These are phyloP conservation scores for Juglanconis juglandina DNA, from an alignment of 2,329 filamentous ascomycete species.

Conservation along the genomic window DNA sequence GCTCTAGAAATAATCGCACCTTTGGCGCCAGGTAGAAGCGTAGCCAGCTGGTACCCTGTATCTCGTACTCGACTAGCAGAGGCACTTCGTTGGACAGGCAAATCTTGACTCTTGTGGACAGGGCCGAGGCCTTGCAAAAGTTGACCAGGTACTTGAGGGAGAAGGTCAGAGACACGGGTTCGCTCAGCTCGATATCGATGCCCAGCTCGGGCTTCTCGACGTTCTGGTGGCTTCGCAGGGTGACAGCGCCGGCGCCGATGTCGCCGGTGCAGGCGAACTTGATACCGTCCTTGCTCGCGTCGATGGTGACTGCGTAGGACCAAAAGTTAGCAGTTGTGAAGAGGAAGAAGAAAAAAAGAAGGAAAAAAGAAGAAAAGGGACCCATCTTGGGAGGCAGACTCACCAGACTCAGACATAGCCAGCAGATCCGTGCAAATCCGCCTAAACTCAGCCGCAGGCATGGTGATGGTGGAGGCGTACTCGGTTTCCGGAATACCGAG, in stretches of 20 bases:
- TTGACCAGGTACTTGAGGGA: slow-evolving; percentile 99
- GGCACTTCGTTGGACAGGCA: slow-evolving; percentile 96
- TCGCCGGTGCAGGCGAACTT: slow-evolving; percentile 93
- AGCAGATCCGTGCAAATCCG: slow-evolving; percentile 91
- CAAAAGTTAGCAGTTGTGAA: background rate
- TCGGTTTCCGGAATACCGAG: slow-evolving; percentile 98
- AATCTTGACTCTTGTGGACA: slow-evolving; percentile 81
- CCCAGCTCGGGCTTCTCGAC: slow-evolving; percentile 85
- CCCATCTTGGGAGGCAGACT: slow-evolving; percentile 25
- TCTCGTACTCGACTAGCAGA: slow-evolving; percentile 85
- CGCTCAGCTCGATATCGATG: slow-evolving; percentile 84
- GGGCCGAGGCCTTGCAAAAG: slow-evolving; percentile 94
- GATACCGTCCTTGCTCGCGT: slow-evolving; percentile 94
- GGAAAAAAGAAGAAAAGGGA: no score
- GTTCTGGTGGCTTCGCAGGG: slow-evolving; percentile 81
- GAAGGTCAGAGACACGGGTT: slow-evolving; percentile 93
- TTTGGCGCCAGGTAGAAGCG: slow-evolving; percentile 98
- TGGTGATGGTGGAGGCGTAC: slow-evolving; percentile 83
- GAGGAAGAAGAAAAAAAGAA: no score
- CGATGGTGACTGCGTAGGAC: slow-evolving; percentile 72
- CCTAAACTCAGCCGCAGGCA: slow-evolving; percentile 88
- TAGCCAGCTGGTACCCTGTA: slow-evolving; percentile 80
- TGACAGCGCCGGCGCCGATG: slow-evolving; percentile 93
- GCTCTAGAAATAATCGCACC: slow-evolving; percentile 50
- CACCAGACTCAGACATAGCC: slow-evolving; percentile 93